Conservation (phyloP, 805 yeast genomes). For the Candida orba region DNA sequence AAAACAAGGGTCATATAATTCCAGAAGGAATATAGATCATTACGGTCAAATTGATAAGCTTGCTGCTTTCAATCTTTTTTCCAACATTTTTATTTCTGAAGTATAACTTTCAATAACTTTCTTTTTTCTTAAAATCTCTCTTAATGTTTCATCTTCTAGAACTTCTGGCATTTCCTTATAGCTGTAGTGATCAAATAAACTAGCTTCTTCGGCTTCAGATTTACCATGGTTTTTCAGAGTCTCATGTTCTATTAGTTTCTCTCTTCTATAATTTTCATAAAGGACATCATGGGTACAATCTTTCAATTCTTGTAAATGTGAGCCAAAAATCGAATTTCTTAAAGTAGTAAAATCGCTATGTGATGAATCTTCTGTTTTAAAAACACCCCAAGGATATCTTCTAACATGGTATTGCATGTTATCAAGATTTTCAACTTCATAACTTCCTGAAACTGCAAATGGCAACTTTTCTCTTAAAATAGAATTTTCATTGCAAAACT, state of each 20-base stretch:
- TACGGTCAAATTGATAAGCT: neutral
- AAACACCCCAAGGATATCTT: conserved; percentile 62
- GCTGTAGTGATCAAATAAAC: conserved; percentile 2
- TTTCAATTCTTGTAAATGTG: conserved; percentile 77
- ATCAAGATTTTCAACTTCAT: conserved; percentile 27
- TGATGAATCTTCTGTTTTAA: conserved; percentile 47
- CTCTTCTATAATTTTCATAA: conserved; percentile 76
- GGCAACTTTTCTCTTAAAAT: conserved; percentile 45
- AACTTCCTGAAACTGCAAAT: conserved; percentile 60
- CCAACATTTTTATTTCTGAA: conserved; percentile 14
- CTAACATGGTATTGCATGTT: conserved; percentile 40
- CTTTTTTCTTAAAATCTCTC: conserved; percentile 15
- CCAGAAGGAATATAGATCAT: too few relatives aligned
- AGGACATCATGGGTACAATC: conserved; percentile 69
- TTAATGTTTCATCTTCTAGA: conserved; percentile 8
- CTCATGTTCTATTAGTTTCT: conserved; percentile 38
- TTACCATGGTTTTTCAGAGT: neutral
- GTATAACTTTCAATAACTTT: conserved; percentile 14
- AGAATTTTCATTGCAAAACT: conserved; percentile 23
- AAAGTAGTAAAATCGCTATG: conserved; percentile 64
- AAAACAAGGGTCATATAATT: too few relatives aligned
- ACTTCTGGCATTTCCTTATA: neutral
- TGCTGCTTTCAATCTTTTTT: conserved; percentile 11
- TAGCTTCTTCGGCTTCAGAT: conserved; percentile 1
- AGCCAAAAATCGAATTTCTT: conserved; percentile 65